Evolutionary conservation across 148 eudicot species (phyloP).

Genomic region (Vaccinium darrowii): DNA sequence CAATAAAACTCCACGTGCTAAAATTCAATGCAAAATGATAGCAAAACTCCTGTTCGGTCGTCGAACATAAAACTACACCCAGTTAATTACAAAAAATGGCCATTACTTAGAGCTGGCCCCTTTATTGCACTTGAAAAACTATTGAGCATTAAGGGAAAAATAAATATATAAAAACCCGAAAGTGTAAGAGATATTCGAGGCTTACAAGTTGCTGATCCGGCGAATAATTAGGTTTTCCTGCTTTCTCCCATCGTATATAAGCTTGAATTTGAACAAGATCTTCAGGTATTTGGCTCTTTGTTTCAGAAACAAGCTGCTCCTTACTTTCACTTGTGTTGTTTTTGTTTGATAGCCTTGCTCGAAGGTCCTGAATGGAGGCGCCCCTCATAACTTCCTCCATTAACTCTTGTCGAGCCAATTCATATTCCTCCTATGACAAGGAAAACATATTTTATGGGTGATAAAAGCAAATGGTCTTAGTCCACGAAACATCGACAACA

Average conservation of each 20-base stretch:
- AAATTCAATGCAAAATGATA: constrained; percentile 11
- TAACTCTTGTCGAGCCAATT: constrained; percentile 83
- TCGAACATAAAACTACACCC: background rate
- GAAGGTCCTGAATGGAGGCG: constrained; percentile 62
- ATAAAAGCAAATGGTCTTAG: background rate
- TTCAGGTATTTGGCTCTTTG: constrained; percentile 49
- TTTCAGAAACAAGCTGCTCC: constrained; percentile 32
- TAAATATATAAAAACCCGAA: background rate
- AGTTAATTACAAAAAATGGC: background rate
- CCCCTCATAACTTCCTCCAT: constrained; percentile 70
- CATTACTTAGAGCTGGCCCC: background rate
- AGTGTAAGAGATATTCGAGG: constrained; percentile 14
- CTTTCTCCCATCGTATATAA: constrained; percentile 72
- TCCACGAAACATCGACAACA: background rate
- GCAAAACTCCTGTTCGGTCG: background rate
- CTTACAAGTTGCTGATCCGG: constrained; percentile 61
- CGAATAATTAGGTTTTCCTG: constrained; percentile 74
- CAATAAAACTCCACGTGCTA: constrained; percentile 1
- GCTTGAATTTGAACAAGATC: constrained; percentile 71
- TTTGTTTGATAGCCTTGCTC: constrained; percentile 55
- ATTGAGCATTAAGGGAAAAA: background rate
- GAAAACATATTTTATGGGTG: background rate
- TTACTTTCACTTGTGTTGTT: constrained; percentile 31
- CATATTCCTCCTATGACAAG: constrained; percentile 68
- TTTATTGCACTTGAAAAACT: background rate